Base-by-base conservation (phyloP, 495 filamentous ascomycete genomes). In the Aspergillus mulundensis region DNA sequence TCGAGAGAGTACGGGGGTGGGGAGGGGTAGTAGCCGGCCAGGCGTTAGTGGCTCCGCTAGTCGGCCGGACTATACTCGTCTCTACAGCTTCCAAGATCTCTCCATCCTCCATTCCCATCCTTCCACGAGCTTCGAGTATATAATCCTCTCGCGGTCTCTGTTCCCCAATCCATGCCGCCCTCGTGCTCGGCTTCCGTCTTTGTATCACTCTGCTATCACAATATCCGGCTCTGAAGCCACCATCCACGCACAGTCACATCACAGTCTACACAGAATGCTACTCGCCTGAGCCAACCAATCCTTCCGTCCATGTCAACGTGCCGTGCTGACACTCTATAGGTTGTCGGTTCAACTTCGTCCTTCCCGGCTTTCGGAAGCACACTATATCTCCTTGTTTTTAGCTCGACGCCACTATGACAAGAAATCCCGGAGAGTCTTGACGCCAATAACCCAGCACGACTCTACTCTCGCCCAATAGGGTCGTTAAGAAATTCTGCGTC, bases 1-100 rank as follows among this genome's bases (percentile, higher is more conserved):
- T 30, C 47, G 54, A 44, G 50, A 20, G 43, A 54, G 54, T 63
- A 60, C 57, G 61, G 61, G 61, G 61, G 61, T 63, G 61, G 61
- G 61, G 61, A 63, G 61, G 61, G 61, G 61, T 63, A 63, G 61
- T 63, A 63, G 60, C 36, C 42, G 41, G 44, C 53, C 53, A 44
- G 23, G 34, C 23, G 38, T 40, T 50, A 54, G 54, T 50, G 53
- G 55, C 41, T 44, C 54, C 25, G 54, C 30, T 48, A 50, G 54
- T 48, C 19, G 40, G 14, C 28, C 30, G 53, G 47, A 47, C 30
- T 47, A 47, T 44, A 39, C 16, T 32, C n/a, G 43, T 12, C 16
- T 19, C 12, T 32, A 32, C 20, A 28, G 20, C 43, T 46, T 38
- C 47, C 19, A 49, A 20, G 15, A 24, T 32, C 32, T 39, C 21